phyloP scores from a whole-genome alignment of 2,329 filamentous ascomycete species.

The Fusarium sp. region DNA sequence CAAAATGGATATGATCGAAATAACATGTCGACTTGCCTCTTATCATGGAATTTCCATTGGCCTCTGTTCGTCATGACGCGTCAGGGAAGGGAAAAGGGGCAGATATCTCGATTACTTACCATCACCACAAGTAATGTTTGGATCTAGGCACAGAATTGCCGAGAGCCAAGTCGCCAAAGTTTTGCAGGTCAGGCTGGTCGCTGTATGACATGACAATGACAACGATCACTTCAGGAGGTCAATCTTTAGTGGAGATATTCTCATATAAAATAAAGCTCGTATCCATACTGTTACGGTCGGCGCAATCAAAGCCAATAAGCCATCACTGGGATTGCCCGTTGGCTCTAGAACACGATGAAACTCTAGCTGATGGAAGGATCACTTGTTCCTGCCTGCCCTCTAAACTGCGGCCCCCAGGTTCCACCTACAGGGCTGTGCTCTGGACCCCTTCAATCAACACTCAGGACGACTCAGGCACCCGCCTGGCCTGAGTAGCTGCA shows the following conservation, averaged over 20 bases:
- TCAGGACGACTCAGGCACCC: slow-evolving; percentile 23
- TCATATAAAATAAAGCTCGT: neutral
- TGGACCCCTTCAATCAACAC: slow-evolving; percentile 39
- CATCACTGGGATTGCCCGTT: slow-evolving; percentile 4
- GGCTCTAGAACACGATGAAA: slow-evolving; percentile 45
- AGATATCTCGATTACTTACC: slow-evolving; percentile 1
- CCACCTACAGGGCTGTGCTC: slow-evolving; percentile 48
- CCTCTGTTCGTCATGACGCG: neutral
- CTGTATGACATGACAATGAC: neutral
- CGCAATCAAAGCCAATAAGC: slow-evolving; percentile 1
- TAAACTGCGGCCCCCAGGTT: slow-evolving; percentile 32
- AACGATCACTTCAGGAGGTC: neutral
- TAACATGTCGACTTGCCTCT: neutral
- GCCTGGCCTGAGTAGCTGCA: neutral
- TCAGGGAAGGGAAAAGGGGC: neutral
- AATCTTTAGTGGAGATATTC: neutral
- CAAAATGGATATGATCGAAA: neutral
- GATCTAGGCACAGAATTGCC: slow-evolving; percentile 31
- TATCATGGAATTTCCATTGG: neutral
- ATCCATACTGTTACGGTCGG: slow-evolving; percentile 10
- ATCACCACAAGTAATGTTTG: slow-evolving; percentile 4
- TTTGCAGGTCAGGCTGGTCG: neutral
- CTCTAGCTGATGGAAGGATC: slow-evolving; percentile 15
- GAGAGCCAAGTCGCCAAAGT: slow-evolving; percentile 24
- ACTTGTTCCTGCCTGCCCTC: slow-evolving; percentile 32